A percentile compares a stretch with the other conserved stretches of the same genome.
Conservation (phyloP, 164 flowering plant species). For the Vitis vinifera region ASM3070453v1 NC_081820.1:26743501-26744000, state of each 20-base stretch:
- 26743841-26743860: constrained; percentile 85
- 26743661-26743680: constrained; percentile 67
- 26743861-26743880: constrained; percentile 1
- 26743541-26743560: constrained; percentile 75
- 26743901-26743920: too few species aligned
- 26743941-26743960: too few species aligned
- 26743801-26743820: constrained; percentile 85
- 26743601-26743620: constrained; percentile 84
- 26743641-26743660: constrained; percentile 91
- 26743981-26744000: too few species aligned
- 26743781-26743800: constrained; percentile 82
- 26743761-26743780: constrained; percentile 74
- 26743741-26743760: constrained; percentile 75
- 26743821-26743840: constrained; percentile 67
- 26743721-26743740: constrained; percentile 66
- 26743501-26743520: constrained; percentile 94
- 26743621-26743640: constrained; percentile 72
- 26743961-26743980: too few species aligned
- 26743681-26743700: constrained; percentile 82
- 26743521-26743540: constrained; percentile 88
- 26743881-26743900: neutral
- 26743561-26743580: constrained; percentile 76
- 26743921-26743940: too few species aligned
- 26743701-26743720: constrained; percentile 87
- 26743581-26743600: constrained; percentile 74